Conservation (phyloP, 106 monocot species). For the Acorus calamus region DNA sequence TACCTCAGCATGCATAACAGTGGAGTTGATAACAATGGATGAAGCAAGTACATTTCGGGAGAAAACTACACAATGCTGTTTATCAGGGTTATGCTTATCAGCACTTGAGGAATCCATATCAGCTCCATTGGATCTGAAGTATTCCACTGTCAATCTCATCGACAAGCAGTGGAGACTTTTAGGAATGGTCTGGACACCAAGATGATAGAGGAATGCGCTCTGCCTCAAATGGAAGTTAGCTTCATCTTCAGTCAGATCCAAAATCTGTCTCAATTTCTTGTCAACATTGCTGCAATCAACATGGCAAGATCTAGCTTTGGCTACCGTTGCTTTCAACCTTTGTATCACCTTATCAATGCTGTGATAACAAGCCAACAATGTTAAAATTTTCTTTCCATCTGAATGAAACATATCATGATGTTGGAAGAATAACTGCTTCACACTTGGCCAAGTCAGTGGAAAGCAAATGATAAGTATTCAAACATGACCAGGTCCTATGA, state of each 20-base stretch:
- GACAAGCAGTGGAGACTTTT: constrained; percentile 83
- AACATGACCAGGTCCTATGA: no score
- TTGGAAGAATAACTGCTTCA: no score
- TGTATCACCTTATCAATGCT: constrained; percentile 51
- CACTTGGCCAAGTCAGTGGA: no score
- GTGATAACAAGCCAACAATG: not conserved
- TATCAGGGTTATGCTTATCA: constrained; percentile 21
- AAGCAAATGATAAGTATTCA: no score
- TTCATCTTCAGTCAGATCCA: constrained; percentile 81
- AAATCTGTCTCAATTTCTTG: constrained; percentile 80
- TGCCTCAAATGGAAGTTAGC: constrained; percentile 76
- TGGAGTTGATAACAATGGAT: constrained; percentile 79
- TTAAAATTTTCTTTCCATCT: no score
- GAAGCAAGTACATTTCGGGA: constrained; percentile 66
- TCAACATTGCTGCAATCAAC: constrained; percentile 76
- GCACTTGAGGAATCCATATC: constrained; percentile 15
- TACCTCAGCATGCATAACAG: constrained; percentile 73
- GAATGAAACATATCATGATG: no score
- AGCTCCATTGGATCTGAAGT: constrained; percentile 37
- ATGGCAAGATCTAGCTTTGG: constrained; percentile 34
- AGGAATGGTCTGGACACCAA: constrained; percentile 79
- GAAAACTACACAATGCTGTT: constrained; percentile 64
- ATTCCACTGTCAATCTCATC: constrained; percentile 90
- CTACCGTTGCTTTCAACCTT: constrained; percentile 67
- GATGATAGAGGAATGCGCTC: constrained; percentile 81